Evolutionary conservation across 495 filamentous ascomycete species (phyloP).

Genomic region (Rhizodiscina lignyota): DNA sequence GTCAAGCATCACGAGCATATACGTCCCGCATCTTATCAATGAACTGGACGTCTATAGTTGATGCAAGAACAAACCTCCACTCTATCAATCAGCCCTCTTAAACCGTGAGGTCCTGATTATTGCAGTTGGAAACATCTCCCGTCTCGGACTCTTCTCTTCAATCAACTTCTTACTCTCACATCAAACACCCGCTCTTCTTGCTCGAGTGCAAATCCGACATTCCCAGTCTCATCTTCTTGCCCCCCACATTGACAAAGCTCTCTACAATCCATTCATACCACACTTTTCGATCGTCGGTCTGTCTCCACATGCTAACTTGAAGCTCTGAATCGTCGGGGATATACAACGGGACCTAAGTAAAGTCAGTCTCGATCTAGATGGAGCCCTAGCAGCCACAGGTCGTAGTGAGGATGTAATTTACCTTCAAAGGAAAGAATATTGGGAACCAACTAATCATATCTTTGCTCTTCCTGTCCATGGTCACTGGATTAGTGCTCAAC

Average conservation of each 20-base stretch:
- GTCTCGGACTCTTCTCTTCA: too few species aligned
- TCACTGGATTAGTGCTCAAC: conserved; percentile 82
- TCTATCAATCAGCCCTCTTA: too few species aligned
- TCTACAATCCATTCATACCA: conserved; percentile 99
- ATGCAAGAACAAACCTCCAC: too few species aligned
- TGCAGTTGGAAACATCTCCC: too few species aligned
- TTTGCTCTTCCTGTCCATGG: conserved; percentile 78
- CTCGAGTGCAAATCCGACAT: conserved; percentile 77
- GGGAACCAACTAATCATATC: conserved; percentile 99
- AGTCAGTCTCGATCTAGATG: too few species aligned
- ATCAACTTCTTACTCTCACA: too few species aligned
- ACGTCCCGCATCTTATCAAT: too few species aligned
- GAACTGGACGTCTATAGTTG: too few species aligned
- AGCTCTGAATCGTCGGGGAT: conserved; percentile 72
- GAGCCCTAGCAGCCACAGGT: too few species aligned
- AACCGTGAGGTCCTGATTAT: too few species aligned
- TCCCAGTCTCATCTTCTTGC: conserved; percentile 54
- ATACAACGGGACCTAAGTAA: conserved; percentile 53
- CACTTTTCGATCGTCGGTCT: conserved; percentile 86
- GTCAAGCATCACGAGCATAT: too few species aligned
- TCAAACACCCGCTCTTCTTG: conserved; percentile 78
- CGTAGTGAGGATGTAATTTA: conserved; percentile 24
- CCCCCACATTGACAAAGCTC: conserved; percentile 45
- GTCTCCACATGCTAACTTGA: conserved; percentile 82
- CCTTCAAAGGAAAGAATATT: conserved; percentile 94